These are phyloP conservation scores for Boletus pseudo-olivaceus DNA, from an alignment of 768 basidiomycete genomes.

Conservation along the genomic window DNA sequence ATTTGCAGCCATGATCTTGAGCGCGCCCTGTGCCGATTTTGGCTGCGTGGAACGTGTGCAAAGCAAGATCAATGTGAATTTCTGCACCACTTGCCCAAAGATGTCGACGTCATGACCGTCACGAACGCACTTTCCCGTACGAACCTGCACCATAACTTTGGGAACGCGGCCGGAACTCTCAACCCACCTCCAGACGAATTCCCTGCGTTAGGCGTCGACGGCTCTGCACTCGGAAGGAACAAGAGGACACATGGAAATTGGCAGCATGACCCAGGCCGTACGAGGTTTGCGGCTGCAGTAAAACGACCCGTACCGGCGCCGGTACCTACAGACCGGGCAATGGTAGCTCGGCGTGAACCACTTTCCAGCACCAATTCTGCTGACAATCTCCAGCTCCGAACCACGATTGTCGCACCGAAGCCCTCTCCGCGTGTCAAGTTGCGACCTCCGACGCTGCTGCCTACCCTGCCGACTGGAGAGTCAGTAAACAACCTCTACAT, in stretches of 20 bases:
- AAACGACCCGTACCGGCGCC: slow-evolving; percentile 54
- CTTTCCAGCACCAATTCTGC: slow-evolving; percentile 49
- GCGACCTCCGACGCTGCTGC: slow-evolving; percentile 77
- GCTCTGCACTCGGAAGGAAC: slow-evolving; percentile 34
- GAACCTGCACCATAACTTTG: slow-evolving; percentile 45
- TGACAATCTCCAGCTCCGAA: slow-evolving; percentile 61
- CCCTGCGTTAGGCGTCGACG: slow-evolving; percentile 58
- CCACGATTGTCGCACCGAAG: slow-evolving; percentile 71
- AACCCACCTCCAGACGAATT: slow-evolving; percentile 55
- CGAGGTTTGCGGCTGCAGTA: slow-evolving; percentile 86
- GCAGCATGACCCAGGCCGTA: slow-evolving; percentile 80
- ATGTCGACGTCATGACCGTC: slow-evolving; percentile 73
- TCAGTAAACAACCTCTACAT: slow-evolving; percentile 80
- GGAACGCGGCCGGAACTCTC: slow-evolving; percentile 35
- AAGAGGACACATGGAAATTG: slow-evolving; percentile 41
- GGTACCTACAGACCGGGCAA: slow-evolving; percentile 34
- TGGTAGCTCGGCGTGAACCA: slow-evolving; percentile 51
- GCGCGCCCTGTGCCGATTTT: slow-evolving; percentile 92
- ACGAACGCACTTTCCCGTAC: slow-evolving; percentile 66
- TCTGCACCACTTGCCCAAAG: slow-evolving; percentile 84
- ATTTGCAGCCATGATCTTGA: slow-evolving; percentile 83
- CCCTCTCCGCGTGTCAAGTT: slow-evolving; percentile 84
- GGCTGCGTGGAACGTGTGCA: slow-evolving; percentile 95
- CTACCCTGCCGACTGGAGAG: slow-evolving; percentile 86
- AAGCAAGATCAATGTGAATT: slow-evolving; percentile 98